A percentile compares a stretch with the other conserved stretches of the same genome.
Conservation (phyloP, 352 stramenopile species). For the Globisporangium uncinulatum region DNA sequence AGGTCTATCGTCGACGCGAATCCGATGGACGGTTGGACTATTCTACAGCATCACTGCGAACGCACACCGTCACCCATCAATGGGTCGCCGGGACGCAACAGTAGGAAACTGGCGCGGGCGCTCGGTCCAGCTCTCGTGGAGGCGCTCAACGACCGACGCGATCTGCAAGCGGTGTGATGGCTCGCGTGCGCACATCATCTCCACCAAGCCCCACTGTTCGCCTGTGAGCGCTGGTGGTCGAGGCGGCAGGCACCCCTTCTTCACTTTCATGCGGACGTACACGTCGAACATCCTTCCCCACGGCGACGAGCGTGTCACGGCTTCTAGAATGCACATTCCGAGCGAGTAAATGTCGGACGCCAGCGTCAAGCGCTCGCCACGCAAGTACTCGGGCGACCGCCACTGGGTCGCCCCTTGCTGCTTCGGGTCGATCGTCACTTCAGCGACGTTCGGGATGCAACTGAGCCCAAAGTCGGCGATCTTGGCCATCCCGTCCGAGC, state of each 20-base stretch:
- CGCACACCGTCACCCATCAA: not conserved
- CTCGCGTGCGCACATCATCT: conserved; percentile 2
- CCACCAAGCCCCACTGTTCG: not conserved
- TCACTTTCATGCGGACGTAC: not conserved
- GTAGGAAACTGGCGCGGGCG: not conserved
- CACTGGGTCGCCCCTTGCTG: not conserved
- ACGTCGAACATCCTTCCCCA: not conserved
- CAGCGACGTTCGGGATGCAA: conserved; percentile 1
- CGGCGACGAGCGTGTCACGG: not conserved
- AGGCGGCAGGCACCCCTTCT: not conserved
- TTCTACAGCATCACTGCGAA: not conserved
- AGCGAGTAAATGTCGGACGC: conserved; percentile 10
- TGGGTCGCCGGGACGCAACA: not conserved
- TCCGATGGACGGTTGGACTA: not conserved
- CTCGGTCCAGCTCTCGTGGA: conserved; percentile 1
- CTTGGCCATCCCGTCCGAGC: conserved; percentile 1
- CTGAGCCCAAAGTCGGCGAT: conserved; percentile 8
- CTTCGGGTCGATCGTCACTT: not conserved
- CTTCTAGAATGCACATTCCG: conserved; percentile 14
- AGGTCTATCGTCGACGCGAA: too few species aligned
- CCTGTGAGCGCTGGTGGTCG: not conserved
- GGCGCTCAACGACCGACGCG: conserved; percentile 4
- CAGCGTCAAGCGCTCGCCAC: not conserved
- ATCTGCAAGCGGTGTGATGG: conserved; percentile 2
- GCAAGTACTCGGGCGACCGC: not conserved